Evolutionary conservation across 306 rosid species (phyloP), one percentile per base, ranked within the genome.

Genomic region (Spatholobus suberectus): DNA sequence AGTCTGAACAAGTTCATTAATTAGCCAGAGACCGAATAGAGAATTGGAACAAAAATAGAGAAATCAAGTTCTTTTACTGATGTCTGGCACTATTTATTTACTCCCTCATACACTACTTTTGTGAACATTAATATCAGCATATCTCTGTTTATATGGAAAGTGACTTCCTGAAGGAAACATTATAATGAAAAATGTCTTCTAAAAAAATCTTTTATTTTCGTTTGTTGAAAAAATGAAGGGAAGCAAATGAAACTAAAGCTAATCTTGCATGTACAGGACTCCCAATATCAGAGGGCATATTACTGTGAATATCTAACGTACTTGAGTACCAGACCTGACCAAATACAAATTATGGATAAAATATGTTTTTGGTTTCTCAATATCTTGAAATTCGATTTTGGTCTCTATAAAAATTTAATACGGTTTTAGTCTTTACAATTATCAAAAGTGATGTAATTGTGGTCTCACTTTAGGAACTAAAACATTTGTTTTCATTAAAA

Each of bases 21-120:
- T 46, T n/a, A 59, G 71, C 37, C 20, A 24, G 57, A 13, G 58
- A 47, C 23, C 29, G 21, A 24, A 21, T 4, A 38, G 37, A 9
- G 27, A 54, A 29, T 18, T 34, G 29, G 55, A 77, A 65, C 54
- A 38, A 73, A 49, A 35, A 26, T 34, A 58, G 44, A 55, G 70
- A 57, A 75, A 76, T 43, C 35, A 57, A 82, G 7, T 66, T 82
- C 76, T 49, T 23, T 3, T 46, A 46, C 73, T 77, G 34, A 44
- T 65, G 14, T 46, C 24, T 41, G 3, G 72, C 61, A 43, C 66
- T 37, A 73, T 37, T 68, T 38, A 18, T 15, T 63, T 51, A 34
- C 54, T 35, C 66, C 14, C 6, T 15, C 40, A 3, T 35, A 29
- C 12, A 76, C 70, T 2, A 40, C 38, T 23, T 65, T 2, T 20